A percentile compares a stretch with the other conserved stretches of the same genome.
Evolutionary conservation across 2,329 filamentous ascomycete species (phyloP).

Genomic region (Hypoxylon sp.): DNA sequence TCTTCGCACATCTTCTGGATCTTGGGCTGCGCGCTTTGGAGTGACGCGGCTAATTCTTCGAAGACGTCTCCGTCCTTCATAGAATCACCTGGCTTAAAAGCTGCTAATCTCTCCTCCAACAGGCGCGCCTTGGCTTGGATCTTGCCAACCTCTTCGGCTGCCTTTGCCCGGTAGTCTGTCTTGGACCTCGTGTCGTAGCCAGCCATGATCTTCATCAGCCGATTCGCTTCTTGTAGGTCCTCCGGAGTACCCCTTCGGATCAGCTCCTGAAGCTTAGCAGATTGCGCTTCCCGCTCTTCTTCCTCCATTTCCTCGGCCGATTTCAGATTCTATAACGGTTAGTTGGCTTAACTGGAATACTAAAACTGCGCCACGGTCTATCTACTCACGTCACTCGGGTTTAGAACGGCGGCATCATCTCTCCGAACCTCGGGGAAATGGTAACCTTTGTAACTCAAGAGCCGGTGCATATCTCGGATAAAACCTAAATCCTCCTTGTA

Average conservation of each 20-base stretch:
- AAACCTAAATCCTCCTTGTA: constrained; percentile 98
- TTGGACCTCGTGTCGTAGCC: constrained; percentile 96
- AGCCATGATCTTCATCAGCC: constrained; percentile 99
- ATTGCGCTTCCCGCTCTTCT: constrained; percentile 94
- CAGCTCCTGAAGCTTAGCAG: constrained; percentile 97
- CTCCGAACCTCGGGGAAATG: constrained; percentile 91
- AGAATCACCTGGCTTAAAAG: constrained; percentile 84
- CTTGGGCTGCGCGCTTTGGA: constrained; percentile 96
- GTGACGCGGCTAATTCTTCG: constrained; percentile 87
- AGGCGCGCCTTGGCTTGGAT: constrained; percentile 96
- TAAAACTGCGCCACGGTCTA: constrained; percentile 66
- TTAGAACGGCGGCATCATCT: constrained; percentile 96
- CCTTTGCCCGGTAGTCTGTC: constrained; percentile 97
- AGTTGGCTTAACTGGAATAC: constrained; percentile 49
- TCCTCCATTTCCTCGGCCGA: constrained; percentile 99
- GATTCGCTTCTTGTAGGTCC: constrained; percentile 96
- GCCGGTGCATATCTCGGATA: constrained; percentile 96
- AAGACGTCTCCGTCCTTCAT: constrained; percentile 79
- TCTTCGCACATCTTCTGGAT: constrained; percentile 99
- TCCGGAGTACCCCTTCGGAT: constrained; percentile 93
- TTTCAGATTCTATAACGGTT: constrained; percentile 80
- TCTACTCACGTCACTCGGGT: constrained; percentile 94
- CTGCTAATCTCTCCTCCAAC: constrained; percentile 91
- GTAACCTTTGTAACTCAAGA: constrained; percentile 97
- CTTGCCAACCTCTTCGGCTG: constrained; percentile 92